A percentile compares a stretch with the other conserved stretches of the same genome.
These are phyloP conservation scores for Coemansia sp. DNA, from an alignment of 192 early-diverging fungal species.

Conservation along the genomic window DNA sequence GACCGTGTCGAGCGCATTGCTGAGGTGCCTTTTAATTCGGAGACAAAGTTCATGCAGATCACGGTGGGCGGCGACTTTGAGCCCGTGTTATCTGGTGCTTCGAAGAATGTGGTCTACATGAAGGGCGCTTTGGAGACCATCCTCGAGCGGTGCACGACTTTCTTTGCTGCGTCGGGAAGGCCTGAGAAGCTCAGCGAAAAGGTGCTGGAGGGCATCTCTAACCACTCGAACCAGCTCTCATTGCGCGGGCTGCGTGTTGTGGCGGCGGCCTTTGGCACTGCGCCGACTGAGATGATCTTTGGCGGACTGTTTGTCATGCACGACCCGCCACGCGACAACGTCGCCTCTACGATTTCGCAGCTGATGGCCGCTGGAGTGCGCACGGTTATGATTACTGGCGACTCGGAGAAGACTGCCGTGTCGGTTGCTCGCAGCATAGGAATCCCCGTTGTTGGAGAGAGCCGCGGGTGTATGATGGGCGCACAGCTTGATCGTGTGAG, in stretches of 20 bases:
- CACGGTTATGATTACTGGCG: slow-evolving; percentile 98
- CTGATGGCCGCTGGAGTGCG: slow-evolving; percentile 81
- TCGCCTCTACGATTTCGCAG: slow-evolving; percentile 71
- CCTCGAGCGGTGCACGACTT: slow-evolving; percentile 70
- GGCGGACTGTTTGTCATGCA: slow-evolving; percentile 86
- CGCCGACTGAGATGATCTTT: slow-evolving; percentile 65
- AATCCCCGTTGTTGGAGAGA: slow-evolving; percentile 61
- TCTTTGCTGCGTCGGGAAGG: slow-evolving; percentile 59
- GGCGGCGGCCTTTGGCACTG: slow-evolving; percentile 75
- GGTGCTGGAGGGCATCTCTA: slow-evolving; percentile 62
- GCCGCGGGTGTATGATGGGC: slow-evolving; percentile 70
- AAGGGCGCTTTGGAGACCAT: slow-evolving; percentile 90
- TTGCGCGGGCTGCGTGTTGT: slow-evolving; percentile 83
- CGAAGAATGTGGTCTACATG: slow-evolving; percentile 58
- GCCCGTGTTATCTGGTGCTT: slow-evolving; percentile 4
- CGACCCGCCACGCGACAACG: slow-evolving; percentile 86
- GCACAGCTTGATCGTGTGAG: slow-evolving; percentile 70
- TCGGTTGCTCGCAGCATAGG: slow-evolving; percentile 88
- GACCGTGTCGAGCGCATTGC: slow-evolving; percentile 62
- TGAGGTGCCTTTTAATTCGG: slow-evolving; percentile 90
- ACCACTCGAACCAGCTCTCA: slow-evolving; percentile 70
- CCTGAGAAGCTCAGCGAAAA: slow-evolving; percentile 59
- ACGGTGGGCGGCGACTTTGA: slow-evolving; percentile 32
- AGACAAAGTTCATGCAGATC: slow-evolving; percentile 94
- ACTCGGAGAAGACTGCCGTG: slow-evolving; percentile 87